Base-by-base conservation (phyloP, 805 yeast genomes). In the Ascoidea rubescens region DNA sequence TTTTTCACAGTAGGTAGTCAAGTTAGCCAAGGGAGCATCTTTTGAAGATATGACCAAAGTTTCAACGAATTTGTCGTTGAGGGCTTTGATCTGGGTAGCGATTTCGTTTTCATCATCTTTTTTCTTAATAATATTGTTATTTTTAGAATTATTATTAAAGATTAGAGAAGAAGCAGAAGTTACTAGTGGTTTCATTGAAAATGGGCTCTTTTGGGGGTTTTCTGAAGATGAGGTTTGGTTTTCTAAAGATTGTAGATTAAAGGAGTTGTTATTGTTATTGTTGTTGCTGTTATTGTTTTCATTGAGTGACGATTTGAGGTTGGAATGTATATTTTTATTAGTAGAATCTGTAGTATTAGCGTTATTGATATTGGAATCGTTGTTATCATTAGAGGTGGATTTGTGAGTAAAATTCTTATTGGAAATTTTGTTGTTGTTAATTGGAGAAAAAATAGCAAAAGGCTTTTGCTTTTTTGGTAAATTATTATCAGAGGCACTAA, bases 21-120 rank as follows among this genome's bases (percentile, higher is more conserved):
- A 53, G 30, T 55, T 56, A 28, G 50, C 57, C 33, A 55, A 52
- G 8, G 57, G 57, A 5, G 56, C 56, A n/a, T 53, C 45, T 44
- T 51, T 46, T 30, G n/a, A 31, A 12, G 53, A 45, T 5, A 52
- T 28, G 3, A 50, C 52, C 50, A 55, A 31, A 30, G 49, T 31
- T 14, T 31, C 31, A 37, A 55, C 42, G 46, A 55, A 55, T 43
- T 55, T 55, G 12, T 55, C 57, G 44, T 55, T 55, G n/a, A 55
- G 49, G 5, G 57, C 57, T 31, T 55, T 55, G 10, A 55, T 52
- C 42, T 53, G 52, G 4, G 57, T 53, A 5, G 57, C 57, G 16
- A 50, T 53, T 16, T 14, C 16, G 5, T 30, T 45, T 17, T 46
- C 46, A 1, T 46, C 44, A 17, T 49, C 49, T 30, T 17, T 21